Conservation (phyloP, 2,329 filamentous ascomycete genomes). For the Fusarium nurragi region DNA sequence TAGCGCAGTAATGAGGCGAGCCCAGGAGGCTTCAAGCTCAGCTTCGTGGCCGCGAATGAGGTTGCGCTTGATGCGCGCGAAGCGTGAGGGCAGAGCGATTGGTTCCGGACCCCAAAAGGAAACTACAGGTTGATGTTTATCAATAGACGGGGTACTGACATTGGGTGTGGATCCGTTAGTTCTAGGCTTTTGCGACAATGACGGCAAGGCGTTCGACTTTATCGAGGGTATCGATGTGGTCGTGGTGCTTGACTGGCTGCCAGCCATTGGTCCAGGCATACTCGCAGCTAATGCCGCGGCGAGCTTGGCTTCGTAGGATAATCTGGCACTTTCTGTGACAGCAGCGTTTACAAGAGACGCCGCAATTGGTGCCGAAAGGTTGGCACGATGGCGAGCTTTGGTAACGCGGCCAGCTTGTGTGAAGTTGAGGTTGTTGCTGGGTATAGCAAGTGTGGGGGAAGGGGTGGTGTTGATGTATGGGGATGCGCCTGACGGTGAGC, state of each 20-base stretch:
- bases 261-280: constrained; percentile 18
- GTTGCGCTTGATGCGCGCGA: constrained; percentile 64
- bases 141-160: constrained; percentile 27
- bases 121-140: constrained; percentile 61
- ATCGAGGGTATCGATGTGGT: constrained; percentile 31
- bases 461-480: constrained; percentile 28
- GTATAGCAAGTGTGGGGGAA: neutral
- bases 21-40: constrained; percentile 64
- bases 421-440: constrained; percentile 19
- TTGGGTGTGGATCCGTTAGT: constrained; percentile 18
- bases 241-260: constrained; percentile 25
- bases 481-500: constrained; percentile 19
- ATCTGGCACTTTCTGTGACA: constrained; percentile 34
- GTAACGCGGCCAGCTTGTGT: constrained; percentile 43
- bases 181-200: constrained; percentile 17
- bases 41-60: constrained; percentile 65
- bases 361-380: constrained; percentile 34
- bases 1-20: constrained; percentile 61
- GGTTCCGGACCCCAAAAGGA: constrained; percentile 67
- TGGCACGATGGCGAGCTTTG: constrained; percentile 39
- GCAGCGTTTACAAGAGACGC: constrained; percentile 35
- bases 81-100: constrained; percentile 67
- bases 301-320: constrained; percentile 36
- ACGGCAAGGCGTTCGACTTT: constrained; percentile 20
- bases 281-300: constrained; percentile 30